A percentile compares a stretch with the other conserved stretches of the same genome.
These are phyloP conservation scores for Eleusine indica DNA, from an alignment of 176 grass and related monocot species.

Conservation along the genomic window DNA sequence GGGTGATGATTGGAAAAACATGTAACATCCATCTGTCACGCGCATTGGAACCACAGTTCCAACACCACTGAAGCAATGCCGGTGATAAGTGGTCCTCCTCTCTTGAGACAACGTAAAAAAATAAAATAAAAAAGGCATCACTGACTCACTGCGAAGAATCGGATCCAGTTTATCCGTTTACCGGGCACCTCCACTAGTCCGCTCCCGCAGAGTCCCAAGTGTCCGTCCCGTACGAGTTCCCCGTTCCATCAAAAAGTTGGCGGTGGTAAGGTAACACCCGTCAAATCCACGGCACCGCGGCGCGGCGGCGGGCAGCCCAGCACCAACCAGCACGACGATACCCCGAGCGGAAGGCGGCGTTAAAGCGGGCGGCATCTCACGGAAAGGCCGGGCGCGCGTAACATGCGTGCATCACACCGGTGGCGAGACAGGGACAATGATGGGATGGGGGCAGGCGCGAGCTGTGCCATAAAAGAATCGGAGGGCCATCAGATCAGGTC, in stretches of 20 bases:
- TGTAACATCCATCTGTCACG: no score
- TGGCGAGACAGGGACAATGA: background rate
- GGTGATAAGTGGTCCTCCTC: background rate
- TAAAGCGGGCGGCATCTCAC: background rate
- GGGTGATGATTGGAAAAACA: no score
- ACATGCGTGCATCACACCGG: background rate
- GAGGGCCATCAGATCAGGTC: no score
- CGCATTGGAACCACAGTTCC: background rate
- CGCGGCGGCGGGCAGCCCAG: background rate
- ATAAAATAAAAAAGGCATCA: background rate
- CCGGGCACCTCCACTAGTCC: background rate
- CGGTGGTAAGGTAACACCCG: background rate
- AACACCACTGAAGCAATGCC: background rate
- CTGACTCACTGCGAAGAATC: background rate
- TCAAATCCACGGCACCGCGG: background rate
- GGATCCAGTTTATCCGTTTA: background rate
- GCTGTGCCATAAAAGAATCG: background rate
- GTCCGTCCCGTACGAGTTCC: background rate
- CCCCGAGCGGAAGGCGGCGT: background rate
- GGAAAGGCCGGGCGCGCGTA: conserved; percentile 1
- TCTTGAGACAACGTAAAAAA: background rate
- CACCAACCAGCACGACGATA: background rate
- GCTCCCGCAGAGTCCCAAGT: background rate
- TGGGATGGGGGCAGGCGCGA: background rate
- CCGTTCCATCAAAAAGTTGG: background rate